Percentiles rank a stretch among this genome's conserved stretches.
Conservation (phyloP, 2,329 filamentous ascomycete genomes). For the Leptographium galeiforme region DNA sequence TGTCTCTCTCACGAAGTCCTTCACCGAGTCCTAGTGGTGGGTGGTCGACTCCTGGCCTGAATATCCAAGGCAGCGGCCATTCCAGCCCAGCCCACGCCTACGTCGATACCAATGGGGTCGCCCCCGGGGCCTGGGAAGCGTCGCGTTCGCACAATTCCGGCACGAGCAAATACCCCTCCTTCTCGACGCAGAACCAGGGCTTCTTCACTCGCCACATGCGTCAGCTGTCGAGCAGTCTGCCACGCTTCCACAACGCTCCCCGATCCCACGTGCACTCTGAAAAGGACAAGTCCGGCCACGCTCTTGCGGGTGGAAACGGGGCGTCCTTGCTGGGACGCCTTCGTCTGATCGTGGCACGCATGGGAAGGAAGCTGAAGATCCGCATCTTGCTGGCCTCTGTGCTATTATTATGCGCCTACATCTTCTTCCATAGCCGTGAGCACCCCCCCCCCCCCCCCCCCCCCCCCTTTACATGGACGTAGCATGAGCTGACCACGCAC, state of each 20-base stretch:
- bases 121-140: slow-evolving; percentile 64
- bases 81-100: slow-evolving; percentile 48
- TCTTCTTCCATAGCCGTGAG: slow-evolving; percentile 66
- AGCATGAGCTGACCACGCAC: background rate
- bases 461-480: no score
- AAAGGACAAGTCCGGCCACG: slow-evolving; percentile 62
- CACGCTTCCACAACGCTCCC: slow-evolving; percentile 44
- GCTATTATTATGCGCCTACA: slow-evolving; percentile 45
- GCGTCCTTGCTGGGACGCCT: slow-evolving; percentile 33
- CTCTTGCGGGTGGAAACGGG: slow-evolving; percentile 36
- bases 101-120: slow-evolving; percentile 33
- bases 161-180: slow-evolving; percentile 63
- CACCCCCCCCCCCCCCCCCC: slow-evolving; percentile 12
- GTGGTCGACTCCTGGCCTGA: slow-evolving; percentile 75
- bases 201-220: slow-evolving; percentile 81
- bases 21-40: slow-evolving; percentile 74
- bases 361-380: slow-evolving; percentile 53
- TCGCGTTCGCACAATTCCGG: slow-evolving; percentile 36
- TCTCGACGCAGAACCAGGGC: slow-evolving; percentile 67
- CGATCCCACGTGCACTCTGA: slow-evolving; percentile 42
- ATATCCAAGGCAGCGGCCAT: slow-evolving; percentile 53
- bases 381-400: slow-evolving; percentile 45
- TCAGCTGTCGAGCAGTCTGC: slow-evolving; percentile 65
- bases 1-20: slow-evolving; percentile 80
- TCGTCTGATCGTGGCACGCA: slow-evolving; percentile 30